phyloP scores from a whole-genome alignment of 2,329 filamentous ascomycete species.

The Fusarium staphyleae region DNA sequence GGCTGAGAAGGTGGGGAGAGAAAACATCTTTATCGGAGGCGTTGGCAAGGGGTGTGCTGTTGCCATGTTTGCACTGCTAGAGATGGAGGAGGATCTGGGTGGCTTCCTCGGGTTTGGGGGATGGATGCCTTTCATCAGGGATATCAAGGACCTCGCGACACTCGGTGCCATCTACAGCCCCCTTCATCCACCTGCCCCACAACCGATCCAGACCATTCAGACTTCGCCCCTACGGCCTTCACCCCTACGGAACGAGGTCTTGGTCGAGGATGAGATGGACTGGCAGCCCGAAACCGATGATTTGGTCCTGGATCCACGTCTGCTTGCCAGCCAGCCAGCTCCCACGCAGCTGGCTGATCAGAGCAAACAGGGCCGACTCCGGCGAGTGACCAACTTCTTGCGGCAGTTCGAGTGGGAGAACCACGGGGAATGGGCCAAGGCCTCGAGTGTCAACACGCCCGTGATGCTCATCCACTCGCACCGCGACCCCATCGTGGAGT shows the following conservation, averaged over 20 bases:
- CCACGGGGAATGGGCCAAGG: neutral
- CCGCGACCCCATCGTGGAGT: neutral
- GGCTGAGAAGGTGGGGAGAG: neutral
- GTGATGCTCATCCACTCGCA: slow-evolving; percentile 3
- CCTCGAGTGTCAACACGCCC: slow-evolving; percentile 1
- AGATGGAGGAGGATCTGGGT: neutral
- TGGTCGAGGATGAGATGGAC: neutral
- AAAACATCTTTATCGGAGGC: slow-evolving; percentile 15
- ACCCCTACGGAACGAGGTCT: neutral
- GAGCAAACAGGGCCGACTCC: neutral
- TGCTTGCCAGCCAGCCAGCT: neutral
- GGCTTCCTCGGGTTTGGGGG: slow-evolving; percentile 14
- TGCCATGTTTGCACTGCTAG: slow-evolving; percentile 4
- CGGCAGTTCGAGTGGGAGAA: neutral
- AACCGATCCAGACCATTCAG: too few species aligned
- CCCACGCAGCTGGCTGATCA: neutral
- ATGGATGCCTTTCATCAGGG: slow-evolving; percentile 10
- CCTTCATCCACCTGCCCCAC: neutral
- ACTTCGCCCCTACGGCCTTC: neutral
- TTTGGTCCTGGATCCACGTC: neutral
- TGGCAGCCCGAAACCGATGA: neutral
- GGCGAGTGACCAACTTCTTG: neutral
- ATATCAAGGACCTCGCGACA: slow-evolving; percentile 2
- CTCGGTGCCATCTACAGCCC: neutral
- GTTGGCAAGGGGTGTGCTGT: slow-evolving; percentile 9